Evolutionary conservation across 2,329 filamentous ascomycete genomes (phyloP).

Genomic region (Dothistroma pini): DNA sequence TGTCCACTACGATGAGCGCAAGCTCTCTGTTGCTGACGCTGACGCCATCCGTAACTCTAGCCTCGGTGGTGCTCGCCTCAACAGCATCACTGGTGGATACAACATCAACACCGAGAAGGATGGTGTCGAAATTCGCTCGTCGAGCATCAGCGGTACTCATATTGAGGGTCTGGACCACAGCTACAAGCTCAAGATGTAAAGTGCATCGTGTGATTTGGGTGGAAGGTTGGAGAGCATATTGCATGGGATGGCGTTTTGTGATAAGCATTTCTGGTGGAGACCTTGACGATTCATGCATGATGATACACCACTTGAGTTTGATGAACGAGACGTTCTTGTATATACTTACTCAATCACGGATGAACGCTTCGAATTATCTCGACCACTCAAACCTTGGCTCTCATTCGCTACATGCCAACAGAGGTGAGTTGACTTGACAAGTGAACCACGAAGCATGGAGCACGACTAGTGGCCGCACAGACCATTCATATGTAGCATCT

Average conservation of each 20-base stretch:
- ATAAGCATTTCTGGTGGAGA: background rate
- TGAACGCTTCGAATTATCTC: background rate
- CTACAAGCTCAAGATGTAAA: slow-evolving; percentile 12
- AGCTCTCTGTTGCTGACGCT: slow-evolving; percentile 26
- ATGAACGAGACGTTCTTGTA: background rate
- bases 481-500: too few species aligned
- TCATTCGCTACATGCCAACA: too few species aligned
- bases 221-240: background rate
- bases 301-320: slow-evolving; percentile 1
- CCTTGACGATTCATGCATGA: background rate
- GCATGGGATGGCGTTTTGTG: slow-evolving; percentile 1
- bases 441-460: too few species aligned
- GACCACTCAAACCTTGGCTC: too few species aligned
- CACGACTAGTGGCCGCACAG: too few species aligned
- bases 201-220: background rate
- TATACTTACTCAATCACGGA: background rate
- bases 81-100: slow-evolving; percentile 29
- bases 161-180: slow-evolving; percentile 6
- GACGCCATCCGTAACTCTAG: slow-evolving; percentile 28
- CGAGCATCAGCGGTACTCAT: slow-evolving; percentile 5
- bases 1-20: slow-evolving; percentile 36
- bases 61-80: slow-evolving; percentile 27
- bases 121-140: slow-evolving; percentile 4
- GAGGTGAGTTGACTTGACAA: too few species aligned
- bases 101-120: slow-evolving; percentile 11